Conservation (phyloP, 176 grass and related monocot species). For the Paspalum vaginatum region DNA sequence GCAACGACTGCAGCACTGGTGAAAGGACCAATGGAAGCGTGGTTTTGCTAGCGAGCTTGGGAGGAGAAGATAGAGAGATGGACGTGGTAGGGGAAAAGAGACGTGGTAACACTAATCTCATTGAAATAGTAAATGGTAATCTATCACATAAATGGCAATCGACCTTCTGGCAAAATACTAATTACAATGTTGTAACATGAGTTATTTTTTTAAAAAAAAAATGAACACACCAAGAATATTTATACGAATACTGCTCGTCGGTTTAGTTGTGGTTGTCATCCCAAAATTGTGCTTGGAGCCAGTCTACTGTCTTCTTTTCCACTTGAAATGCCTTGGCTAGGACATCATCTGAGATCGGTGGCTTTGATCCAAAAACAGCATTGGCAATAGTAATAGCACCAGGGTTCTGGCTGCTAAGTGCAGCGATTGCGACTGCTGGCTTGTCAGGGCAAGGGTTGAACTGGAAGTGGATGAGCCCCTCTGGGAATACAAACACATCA, state of each 20-base stretch:
- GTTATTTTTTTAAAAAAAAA: background rate
- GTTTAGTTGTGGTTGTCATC: background rate
- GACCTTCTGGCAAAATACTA: background rate
- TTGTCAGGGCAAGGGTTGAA: slow-evolving; percentile 18
- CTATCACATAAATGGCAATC: background rate
- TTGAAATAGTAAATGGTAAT: no score
- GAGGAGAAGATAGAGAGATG: no score
- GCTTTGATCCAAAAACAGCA: slow-evolving; percentile 16
- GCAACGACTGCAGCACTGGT: no score
- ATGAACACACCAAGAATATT: background rate
- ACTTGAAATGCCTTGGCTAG: slow-evolving; percentile 20
- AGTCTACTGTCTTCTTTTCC: slow-evolving; percentile 2
- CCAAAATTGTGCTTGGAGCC: slow-evolving; percentile 32
- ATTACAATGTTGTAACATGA: background rate
- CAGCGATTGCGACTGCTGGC: background rate
- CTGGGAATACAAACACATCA: slow-evolving; percentile 36
- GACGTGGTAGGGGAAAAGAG: no score
- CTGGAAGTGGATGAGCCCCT: slow-evolving; percentile 30
- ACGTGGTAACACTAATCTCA: no score
- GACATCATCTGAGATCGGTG: slow-evolving; percentile 11
- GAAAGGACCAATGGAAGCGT: no score
- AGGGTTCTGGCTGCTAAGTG: slow-evolving; percentile 24
- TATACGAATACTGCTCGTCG: no score
- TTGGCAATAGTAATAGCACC: slow-evolving; percentile 21
- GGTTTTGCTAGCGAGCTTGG: no score